Base-by-base conservation (phyloP, 148 eudicot species). In the Fallopia convolvulus region DNA sequence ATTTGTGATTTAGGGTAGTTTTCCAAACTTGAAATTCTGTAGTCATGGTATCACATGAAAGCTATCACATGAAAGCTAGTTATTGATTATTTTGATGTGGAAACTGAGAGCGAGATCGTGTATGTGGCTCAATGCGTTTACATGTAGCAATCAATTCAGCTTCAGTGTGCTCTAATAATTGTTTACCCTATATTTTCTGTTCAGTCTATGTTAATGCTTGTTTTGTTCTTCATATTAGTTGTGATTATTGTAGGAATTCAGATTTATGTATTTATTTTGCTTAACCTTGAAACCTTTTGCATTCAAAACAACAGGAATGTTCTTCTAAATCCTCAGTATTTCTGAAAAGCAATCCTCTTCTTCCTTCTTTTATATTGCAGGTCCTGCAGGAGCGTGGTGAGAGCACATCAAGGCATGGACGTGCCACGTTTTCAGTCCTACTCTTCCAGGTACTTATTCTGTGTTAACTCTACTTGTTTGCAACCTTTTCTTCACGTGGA, bases 371-470 rank as follows among this genome's bases (percentile, higher is more conserved):
- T 83, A 74, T 76, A 48, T 76, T 83, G 70, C 88, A 96, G 99
- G 99, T 96, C 39, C 83, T 96, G 85, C 99, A 96, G 80, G 99
- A 96, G 84, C 91, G 99, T 76, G 97, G 99, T 77, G 99, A 96
- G 86, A 96, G 98, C 87, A 96, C 98, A 72, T 96, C 99, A 44
- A 91, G 99, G 70, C 99, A 96, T 82, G 99, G 98, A 72, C 98
- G 99, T 78, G 97, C 99, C 76, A 89, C 98, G 79, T 96, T 96
- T 81, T 96, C 99, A 79, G 99, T 96, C 65, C 85, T 96, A 87
- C 94, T 96, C 68, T 96, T 96, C 83, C 99, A 96, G 97, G 99
- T 96, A 82, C 52, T 46, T 66, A 13, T 39, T 68, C 41, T 5
- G n/a, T 65, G 72, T 68, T 71, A 23, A 42, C 1, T 66, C 26